Conservation (phyloP, 192 early-diverging fungal species). For the Coemansia sp. region DNA sequence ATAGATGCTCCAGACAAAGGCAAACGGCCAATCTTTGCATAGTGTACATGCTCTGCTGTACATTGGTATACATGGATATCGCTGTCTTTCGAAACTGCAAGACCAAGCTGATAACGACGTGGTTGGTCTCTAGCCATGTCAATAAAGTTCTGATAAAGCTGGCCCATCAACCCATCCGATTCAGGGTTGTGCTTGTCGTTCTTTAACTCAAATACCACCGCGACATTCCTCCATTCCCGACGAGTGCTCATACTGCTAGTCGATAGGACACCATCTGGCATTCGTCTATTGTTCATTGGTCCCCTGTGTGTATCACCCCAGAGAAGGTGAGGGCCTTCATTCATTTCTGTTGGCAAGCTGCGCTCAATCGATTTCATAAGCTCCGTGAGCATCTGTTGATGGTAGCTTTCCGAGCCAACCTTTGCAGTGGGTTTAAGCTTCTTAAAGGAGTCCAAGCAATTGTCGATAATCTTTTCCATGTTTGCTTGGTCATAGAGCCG, state of each 20-base stretch:
- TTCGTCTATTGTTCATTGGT: background rate
- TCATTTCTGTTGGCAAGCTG: background rate
- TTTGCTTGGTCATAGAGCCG: background rate
- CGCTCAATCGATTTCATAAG: background rate
- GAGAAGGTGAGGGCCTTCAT: background rate
- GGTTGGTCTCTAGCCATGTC: constrained; percentile 1
- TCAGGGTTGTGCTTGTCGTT: background rate
- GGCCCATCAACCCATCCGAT: background rate
- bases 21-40: background rate
- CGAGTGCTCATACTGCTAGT: background rate
- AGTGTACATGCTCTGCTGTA: background rate
- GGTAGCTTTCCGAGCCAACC: background rate
- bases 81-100: background rate
- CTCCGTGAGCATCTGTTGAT: background rate
- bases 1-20: background rate
- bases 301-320: background rate
- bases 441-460: background rate
- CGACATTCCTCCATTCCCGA: background rate
- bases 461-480: background rate
- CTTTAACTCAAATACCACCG: background rate
- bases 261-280: background rate
- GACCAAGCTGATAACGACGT: background rate
- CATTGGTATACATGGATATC: background rate
- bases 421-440: background rate
- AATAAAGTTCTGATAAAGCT: background rate